Evolutionary conservation across 768 basidiomycete genomes (phyloP).

Genomic region (Pisolithus microcarpus): DNA sequence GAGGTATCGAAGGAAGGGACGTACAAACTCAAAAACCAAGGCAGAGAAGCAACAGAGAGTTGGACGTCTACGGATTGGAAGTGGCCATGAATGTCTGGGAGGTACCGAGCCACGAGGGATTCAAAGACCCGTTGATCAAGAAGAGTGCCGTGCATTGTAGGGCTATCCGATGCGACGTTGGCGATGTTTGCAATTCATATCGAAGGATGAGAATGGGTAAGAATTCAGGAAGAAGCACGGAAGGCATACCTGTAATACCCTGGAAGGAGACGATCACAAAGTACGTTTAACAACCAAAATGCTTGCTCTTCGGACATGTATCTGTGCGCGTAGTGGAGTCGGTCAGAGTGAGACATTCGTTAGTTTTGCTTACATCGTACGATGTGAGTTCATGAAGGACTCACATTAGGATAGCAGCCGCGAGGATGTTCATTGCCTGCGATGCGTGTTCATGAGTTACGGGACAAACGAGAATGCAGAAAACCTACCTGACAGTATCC

Average conservation of each 20-base stretch:
- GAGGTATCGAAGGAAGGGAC: slow-evolving; percentile 19
- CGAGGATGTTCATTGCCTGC: slow-evolving; percentile 96
- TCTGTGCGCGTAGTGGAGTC: slow-evolving; percentile 32
- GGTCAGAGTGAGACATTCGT: no score
- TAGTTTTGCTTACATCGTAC: not conserved
- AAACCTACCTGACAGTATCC: slow-evolving; percentile 83
- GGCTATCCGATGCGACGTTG: slow-evolving; percentile 38
- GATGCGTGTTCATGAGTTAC: not conserved
- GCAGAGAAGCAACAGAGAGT: slow-evolving; percentile 90
- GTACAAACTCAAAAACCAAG: slow-evolving; percentile 96
- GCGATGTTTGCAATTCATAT: not conserved
- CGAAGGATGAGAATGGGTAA: no score
- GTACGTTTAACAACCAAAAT: slow-evolving; percentile 92
- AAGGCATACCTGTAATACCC: slow-evolving; percentile 86
- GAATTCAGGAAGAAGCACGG: no score
- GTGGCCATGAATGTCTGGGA: slow-evolving; percentile 92
- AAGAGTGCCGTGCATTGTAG: slow-evolving; percentile 97
- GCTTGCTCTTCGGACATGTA: slow-evolving; percentile 99
- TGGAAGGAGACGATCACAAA: slow-evolving; percentile 90
- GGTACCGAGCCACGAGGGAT: slow-evolving; percentile 78
- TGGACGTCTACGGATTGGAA: slow-evolving; percentile 90
- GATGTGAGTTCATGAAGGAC: slow-evolving; percentile 13
- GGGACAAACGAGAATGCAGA: not conserved
- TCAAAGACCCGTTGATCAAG: slow-evolving; percentile 99
- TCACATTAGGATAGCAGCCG: slow-evolving; percentile 90